Conservation (phyloP, 1,284 basidiomycete species). For the Filobasidium uniguttulatum region DNA sequence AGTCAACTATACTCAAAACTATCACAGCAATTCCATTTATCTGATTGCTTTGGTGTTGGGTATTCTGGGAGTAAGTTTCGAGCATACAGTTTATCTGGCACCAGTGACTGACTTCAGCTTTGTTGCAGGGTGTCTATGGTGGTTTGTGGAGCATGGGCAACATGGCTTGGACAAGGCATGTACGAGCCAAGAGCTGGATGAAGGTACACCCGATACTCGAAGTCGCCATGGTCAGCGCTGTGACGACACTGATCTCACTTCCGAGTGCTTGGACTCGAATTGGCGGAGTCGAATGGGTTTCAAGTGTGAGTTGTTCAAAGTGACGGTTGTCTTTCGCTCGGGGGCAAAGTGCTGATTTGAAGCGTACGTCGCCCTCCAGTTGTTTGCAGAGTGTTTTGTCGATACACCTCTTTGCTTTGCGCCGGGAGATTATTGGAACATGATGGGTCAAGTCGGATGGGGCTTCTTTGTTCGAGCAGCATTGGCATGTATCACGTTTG, state of each 20-base stretch:
- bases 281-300: slow-evolving; percentile 86
- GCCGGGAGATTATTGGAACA: slow-evolving; percentile 30
- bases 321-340: background rate
- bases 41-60: slow-evolving; percentile 52
- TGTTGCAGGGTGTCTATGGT: slow-evolving; percentile 67
- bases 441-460: slow-evolving; percentile 53
- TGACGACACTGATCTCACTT: slow-evolving; percentile 67
- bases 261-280: slow-evolving; percentile 82
- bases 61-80: slow-evolving; percentile 58
- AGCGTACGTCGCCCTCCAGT: slow-evolving; percentile 54
- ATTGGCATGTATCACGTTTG: slow-evolving; percentile 83
- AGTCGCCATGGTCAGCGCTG: slow-evolving; percentile 64
- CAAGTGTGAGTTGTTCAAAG: slow-evolving; percentile 23
- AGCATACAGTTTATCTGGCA: background rate
- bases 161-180: slow-evolving; percentile 67
- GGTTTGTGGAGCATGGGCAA: slow-evolving; percentile 61
- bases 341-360: background rate
- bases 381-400: slow-evolving; percentile 71
- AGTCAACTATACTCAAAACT: slow-evolving; percentile 34
- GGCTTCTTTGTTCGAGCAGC: slow-evolving; percentile 70
- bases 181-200: slow-evolving; percentile 69
- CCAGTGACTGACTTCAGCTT: background rate
- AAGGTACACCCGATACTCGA: slow-evolving; percentile 68
- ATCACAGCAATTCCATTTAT: slow-evolving; percentile 49
- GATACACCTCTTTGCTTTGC: slow-evolving; percentile 35